Evolutionary conservation across 1,284 basidiomycete species (phyloP), one percentile per base, ranked within the genome.

Genomic region (Ustilago cynodontis): DNA sequence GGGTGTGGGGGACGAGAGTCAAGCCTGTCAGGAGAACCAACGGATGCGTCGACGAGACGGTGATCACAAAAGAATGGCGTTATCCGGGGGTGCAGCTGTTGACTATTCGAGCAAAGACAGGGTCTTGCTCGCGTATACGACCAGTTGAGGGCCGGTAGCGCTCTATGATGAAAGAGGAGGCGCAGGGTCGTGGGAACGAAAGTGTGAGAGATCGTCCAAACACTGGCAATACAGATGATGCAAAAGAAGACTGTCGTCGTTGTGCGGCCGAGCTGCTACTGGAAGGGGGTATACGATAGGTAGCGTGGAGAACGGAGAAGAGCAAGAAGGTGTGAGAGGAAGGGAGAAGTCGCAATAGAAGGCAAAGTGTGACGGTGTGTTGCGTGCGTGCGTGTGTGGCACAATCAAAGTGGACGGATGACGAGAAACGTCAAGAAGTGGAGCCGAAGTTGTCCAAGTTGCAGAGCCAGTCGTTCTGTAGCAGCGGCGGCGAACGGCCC

Each of bases 11-110:
- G n/a, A n/a, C n/a, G n/a, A n/a, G n/a, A n/a, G n/a, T n/a, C n/a
- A n/a, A n/a, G n/a, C n/a, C n/a, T n/a, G n/a, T n/a, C n/a, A 57
- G 1, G 35, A 37, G 45, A 41, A 20, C 28, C n/a, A 50, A 62
- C 55, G 55, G 16, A 71, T 62, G 60, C 63, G 64, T 57, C 47
- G 31, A 35, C 47, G 31, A 35, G 35, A 28, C 35, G 26, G 20
- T 28, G 65, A 68, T 60, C 60, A 73, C 71, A 65, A 73, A 52
- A 67, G 60, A 56, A 68, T 68, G 73, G 65, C 65, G 68, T 66
- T 67, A 76, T 71, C 45, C 64, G 59, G 60, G n/a, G 52, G 64
- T 60, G 63, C 54, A 57, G 53, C 22, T 33, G 51, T 22, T 43
- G 26, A 16, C 31, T 5, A 33, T 33, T n/a, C n/a, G 31, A 33